Evolutionary conservation across 2,329 filamentous ascomycete species (phyloP).

Genomic region (Beauveria scarabaeidicola): DNA sequence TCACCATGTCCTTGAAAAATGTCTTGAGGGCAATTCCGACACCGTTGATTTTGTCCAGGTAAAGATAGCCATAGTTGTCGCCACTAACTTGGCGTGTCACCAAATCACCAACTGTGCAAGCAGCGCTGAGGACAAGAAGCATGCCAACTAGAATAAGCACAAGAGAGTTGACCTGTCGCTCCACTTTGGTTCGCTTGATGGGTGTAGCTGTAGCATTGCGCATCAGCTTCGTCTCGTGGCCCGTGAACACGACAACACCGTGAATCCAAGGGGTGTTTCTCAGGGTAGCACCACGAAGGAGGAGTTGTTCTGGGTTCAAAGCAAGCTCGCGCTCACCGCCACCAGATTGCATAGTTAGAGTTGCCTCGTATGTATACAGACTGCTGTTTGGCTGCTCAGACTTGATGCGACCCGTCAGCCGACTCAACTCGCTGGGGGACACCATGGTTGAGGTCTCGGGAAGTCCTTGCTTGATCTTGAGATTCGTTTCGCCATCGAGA

Average conservation of each 20-base stretch:
- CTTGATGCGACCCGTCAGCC: slow-evolving; percentile 75
- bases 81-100: slow-evolving; percentile 61
- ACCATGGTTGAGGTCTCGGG: slow-evolving; percentile 87
- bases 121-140: slow-evolving; percentile 72
- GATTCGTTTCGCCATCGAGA: slow-evolving; percentile 91
- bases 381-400: slow-evolving; percentile 98
- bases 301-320: slow-evolving; percentile 82
- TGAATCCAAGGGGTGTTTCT: slow-evolving; percentile 97
- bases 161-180: slow-evolving; percentile 85
- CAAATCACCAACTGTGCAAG: slow-evolving; percentile 87
- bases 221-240: slow-evolving; percentile 98
- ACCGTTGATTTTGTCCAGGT: slow-evolving; percentile 52
- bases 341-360: slow-evolving; percentile 80
- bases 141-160: slow-evolving; percentile 85
- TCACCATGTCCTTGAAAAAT: slow-evolving; percentile 91
- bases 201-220: slow-evolving; percentile 93
- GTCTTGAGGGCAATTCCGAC: slow-evolving; percentile 54
- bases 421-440: slow-evolving; percentile 75
- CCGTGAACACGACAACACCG: slow-evolving; percentile 83
- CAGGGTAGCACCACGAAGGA: slow-evolving; percentile 86
- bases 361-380: slow-evolving; percentile 96
- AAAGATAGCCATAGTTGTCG: slow-evolving; percentile 62
- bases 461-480: slow-evolving; percentile 97
- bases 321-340: slow-evolving; percentile 90
- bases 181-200: slow-evolving; percentile 95